These are phyloP conservation scores for Thuidium tamariscinum DNA, from an alignment of 225 moss, liverwort and hornwort species.

Conservation along the genomic window DNA sequence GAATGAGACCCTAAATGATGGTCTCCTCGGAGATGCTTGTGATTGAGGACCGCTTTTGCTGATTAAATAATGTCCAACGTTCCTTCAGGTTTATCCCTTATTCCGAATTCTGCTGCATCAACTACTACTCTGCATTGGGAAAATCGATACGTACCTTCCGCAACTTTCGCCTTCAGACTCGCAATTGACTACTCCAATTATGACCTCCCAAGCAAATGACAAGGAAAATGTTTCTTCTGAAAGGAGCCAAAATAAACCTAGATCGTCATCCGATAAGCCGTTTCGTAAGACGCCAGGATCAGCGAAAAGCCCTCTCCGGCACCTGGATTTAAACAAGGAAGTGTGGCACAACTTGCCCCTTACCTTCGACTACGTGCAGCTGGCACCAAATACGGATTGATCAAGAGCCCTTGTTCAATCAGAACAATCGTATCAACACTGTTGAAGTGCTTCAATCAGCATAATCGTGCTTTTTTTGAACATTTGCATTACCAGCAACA, in stretches of 20 bases:
- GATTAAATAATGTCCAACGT: not conserved
- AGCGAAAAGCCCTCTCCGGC: conserved; percentile 31
- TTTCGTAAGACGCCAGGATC: not conserved
- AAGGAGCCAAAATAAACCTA: not conserved
- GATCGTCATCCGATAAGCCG: not conserved
- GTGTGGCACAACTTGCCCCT: conserved; percentile 28
- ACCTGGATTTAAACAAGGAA: conserved; percentile 46
- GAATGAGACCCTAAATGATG: not conserved
- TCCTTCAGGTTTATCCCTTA: conserved; percentile 66
- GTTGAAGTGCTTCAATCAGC: not conserved
- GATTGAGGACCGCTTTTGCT: not conserved
- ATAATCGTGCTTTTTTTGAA: not conserved
- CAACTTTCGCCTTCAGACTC: conserved; percentile 33
- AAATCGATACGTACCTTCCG: conserved; percentile 34
- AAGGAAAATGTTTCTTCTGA: conserved; percentile 15
- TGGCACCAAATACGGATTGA: not conserved
- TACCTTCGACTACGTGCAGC: conserved; percentile 8
- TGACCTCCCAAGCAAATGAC: not conserved
- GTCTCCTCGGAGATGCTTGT: not conserved
- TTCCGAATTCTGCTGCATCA: conserved; percentile 68
- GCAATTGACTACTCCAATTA: conserved; percentile 17
- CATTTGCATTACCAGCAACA: not conserved
- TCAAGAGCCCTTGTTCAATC: not conserved
- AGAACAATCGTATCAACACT: not conserved
- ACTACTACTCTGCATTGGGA: conserved; percentile 64